phyloP scores from a whole-genome alignment of 495 filamentous ascomycete genomes.

The Penicillium argentinense region DNA sequence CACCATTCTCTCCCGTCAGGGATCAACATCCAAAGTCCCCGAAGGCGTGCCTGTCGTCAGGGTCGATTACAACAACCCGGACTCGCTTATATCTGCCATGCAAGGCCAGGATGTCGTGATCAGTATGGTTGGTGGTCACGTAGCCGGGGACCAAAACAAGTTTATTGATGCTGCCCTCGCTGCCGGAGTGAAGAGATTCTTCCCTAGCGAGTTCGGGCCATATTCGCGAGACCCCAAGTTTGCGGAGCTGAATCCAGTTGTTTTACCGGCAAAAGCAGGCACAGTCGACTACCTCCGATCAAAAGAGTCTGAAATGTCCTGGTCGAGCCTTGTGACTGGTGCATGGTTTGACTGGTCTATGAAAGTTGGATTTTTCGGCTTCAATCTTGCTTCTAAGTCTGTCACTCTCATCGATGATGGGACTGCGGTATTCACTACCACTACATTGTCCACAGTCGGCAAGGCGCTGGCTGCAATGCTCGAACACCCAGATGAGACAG shows the following conservation, averaged over 20 bases:
- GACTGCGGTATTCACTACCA: not conserved
- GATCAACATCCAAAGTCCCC: not conserved
- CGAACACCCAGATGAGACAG: not conserved
- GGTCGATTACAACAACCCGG: not conserved
- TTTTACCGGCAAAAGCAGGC: not conserved
- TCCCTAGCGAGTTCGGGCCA: not conserved
- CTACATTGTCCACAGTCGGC: not conserved
- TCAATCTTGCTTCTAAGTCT: not conserved
- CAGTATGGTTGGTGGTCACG: not conserved
- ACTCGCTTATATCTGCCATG: not conserved
- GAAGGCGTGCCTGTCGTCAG: not conserved
- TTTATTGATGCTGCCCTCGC: not conserved
- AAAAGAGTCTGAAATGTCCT: not conserved
- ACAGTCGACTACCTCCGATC: not conserved
- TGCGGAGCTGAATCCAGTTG: not conserved
- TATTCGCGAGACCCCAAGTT: not conserved
- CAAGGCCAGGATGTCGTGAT: not conserved
- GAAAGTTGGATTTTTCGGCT: not conserved
- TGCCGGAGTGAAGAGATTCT: not conserved
- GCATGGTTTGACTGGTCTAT: not conserved
- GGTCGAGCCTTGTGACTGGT: not conserved
- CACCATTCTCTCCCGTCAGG: not conserved
- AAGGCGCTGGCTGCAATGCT: not conserved
- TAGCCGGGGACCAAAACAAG: not conserved
- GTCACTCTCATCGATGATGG: not conserved